Evolutionary conservation across 148 eudicot genomes (phyloP), one percentile per base, ranked within the genome.

Genomic region (Rhododendron simsii): DNA sequence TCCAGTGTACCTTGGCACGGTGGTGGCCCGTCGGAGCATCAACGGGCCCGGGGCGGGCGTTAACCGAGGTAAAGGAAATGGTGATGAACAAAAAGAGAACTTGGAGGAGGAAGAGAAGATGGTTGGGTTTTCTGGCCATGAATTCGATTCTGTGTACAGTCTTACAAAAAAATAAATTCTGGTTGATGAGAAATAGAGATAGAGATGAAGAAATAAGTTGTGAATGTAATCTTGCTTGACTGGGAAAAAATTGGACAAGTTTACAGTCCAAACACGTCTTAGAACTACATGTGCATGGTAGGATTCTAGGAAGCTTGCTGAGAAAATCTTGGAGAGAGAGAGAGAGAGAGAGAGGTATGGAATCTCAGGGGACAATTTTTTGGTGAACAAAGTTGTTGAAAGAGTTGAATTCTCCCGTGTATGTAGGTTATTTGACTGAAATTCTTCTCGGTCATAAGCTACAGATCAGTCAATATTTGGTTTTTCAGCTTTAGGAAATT

Each of bases 91-190:
- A 4, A 48, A 16, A 18, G 33, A 85, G 76, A 44, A 85, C 39
- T 67, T 26, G 73, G 67, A 85, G 44, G 44, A 41, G 74, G 78
- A 61, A 65, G 35, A 47, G 28, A 65, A 47, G 23, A 15, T 45
- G 53, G 18, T 30, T 44, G 67, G 59, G 6, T 44, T 57, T 55
- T 85, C 55, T 65, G n/a, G 87, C 87, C 87, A 85, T 79, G 83
- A 20, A 78, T 11, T 26, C 23, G 51, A 41, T 77, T 20, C 44
- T 37, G 26, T 21, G 80, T 30, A 30, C 8, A 37, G 47, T 20
- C 50, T 16, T 21, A 2, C 44, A 41, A 41, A 41, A 11, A 39
- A 20, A 21, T 15, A 41, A 16, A 47, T 6, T 77, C 12, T 7
- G 44, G 8, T 21, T 5, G 51, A 20, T 67, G 73, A 67, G 30